Evolutionary conservation across 257 asterid genomes (phyloP).

Genomic region (Salvia miltiorrhiza): DNA sequence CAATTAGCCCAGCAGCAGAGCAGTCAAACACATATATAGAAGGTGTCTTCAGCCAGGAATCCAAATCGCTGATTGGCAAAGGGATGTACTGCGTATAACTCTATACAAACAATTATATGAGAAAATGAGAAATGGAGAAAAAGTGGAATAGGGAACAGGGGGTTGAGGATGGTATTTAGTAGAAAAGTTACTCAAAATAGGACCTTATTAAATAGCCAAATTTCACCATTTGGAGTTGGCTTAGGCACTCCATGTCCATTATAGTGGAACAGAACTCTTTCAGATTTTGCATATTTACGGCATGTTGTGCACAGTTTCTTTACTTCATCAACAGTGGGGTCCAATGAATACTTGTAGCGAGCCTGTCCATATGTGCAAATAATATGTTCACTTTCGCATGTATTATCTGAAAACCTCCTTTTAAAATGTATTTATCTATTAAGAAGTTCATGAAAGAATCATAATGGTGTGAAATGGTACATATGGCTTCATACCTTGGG

Average conservation of each 20-base stretch:
- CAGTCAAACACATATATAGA: conserved; percentile 97
- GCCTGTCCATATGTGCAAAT: conserved; percentile 51
- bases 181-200: conserved; percentile 6
- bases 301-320: conserved; percentile 90
- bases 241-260: conserved; percentile 99
- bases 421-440: conserved; percentile 3
- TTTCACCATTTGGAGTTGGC: conserved; percentile 97
- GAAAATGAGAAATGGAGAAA: conserved; percentile 18
- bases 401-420: conserved; percentile 1
- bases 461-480: neutral
- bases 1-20: conserved; percentile 97
- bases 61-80: conserved; percentile 80
- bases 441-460: neutral
- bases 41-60: conserved; percentile 96
- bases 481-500: conserved; percentile 63
- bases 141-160: neutral
- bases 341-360: conserved; percentile 77
- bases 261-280: conserved; percentile 95
- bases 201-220: conserved; percentile 97
- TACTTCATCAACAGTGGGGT: conserved; percentile 96
- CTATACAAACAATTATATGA: conserved; percentile 42
- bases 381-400: conserved; percentile 5
- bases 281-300: conserved; percentile 93
- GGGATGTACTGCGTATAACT: conserved; percentile 98
- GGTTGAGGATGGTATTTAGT: neutral